A percentile compares a stretch with the other conserved stretches of the same genome.
phyloP scores from a whole-genome alignment of 371 early-diverging fungal genomes.

The Smittium mucronatum region DNA sequence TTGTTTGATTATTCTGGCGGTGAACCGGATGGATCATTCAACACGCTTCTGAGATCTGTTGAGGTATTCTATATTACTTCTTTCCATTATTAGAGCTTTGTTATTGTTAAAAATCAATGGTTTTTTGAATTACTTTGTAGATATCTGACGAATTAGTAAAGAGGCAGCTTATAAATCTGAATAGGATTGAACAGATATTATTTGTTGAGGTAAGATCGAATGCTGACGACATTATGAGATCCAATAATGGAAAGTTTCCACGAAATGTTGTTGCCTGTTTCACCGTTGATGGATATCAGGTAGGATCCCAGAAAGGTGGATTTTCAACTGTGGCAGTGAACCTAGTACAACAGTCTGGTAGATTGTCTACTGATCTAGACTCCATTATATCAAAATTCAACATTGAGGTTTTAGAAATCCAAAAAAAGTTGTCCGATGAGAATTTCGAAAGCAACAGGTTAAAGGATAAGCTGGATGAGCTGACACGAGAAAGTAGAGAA shows the following conservation, averaged over 20 bases:
- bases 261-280: slow-evolving; percentile 54
- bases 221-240: slow-evolving; percentile 60
- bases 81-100: background rate
- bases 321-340: slow-evolving; percentile 33
- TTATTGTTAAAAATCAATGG: background rate
- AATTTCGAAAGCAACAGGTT: slow-evolving; percentile 13
- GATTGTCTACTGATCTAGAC: slow-evolving; percentile 37
- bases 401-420: slow-evolving; percentile 17
- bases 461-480: slow-evolving; percentile 14
- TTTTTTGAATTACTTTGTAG: background rate
- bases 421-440: slow-evolving; percentile 20
- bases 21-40: slow-evolving; percentile 46
- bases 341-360: slow-evolving; percentile 36
- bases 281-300: slow-evolving; percentile 44
- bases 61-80: slow-evolving; percentile 34
- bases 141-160: slow-evolving; percentile 50
- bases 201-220: slow-evolving; percentile 53
- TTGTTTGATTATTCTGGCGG: slow-evolving; percentile 55
- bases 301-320: slow-evolving; percentile 49
- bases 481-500: slow-evolving; percentile 14
- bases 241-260: slow-evolving; percentile 39
- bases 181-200: slow-evolving; percentile 61
- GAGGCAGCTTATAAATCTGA: slow-evolving; percentile 57
- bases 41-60: slow-evolving; percentile 57
- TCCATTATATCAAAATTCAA: slow-evolving; percentile 28